Base-by-base conservation (phyloP, 768 basidiomycete species). In the Hygrocybe coccinea region DNA sequence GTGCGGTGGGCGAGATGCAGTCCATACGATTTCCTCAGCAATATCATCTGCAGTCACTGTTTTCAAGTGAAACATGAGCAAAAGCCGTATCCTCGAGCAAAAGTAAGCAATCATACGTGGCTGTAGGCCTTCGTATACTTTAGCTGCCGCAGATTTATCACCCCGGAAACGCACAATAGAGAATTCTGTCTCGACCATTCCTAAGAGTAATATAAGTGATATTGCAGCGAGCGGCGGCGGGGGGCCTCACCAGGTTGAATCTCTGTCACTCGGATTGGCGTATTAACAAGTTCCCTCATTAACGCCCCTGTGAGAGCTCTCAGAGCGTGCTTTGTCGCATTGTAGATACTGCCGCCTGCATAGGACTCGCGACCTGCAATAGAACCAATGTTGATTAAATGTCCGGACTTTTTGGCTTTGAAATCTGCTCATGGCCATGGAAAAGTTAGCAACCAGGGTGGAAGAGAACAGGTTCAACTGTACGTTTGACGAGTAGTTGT, bases 1-100 rank as follows among this genome's bases (percentile, higher is more conserved):
- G 65, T 95, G 95, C 38, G 89, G 78, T 10, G 95, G 95, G 39
- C 95, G 85, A 10, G 89, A 79, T 17, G 97, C 95, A 12, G 86
- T 86, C 95, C 95, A 99, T 17, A 95, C 93, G 64, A 99, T 95
- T 71, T 98, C 94, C 68, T 99, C 97, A 1, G 97, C 97, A 45
- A 97, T 87, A 65, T 97, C 94, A 57, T 86, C 79, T 6, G 86
- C 84, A 5, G 81, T 79, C 69, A 95, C 90, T 94, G 64, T 44
- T 3, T 3, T 3, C n/a, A 22, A 37, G 36, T n/a, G 12, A 49
- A 24, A 15, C 22, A 10, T 24, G 25, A 56, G 15, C 25, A 50
- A 56, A 53, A 25, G 33, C 15, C n/a, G 38, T 14, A 36, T 45
- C 24, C 25, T 34, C 37, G 39, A 48, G n/a, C 3, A 29, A 33